phyloP scores from a whole-genome alignment of 1,284 basidiomycete genomes.

The Rhodotorula sp. region DNA sequence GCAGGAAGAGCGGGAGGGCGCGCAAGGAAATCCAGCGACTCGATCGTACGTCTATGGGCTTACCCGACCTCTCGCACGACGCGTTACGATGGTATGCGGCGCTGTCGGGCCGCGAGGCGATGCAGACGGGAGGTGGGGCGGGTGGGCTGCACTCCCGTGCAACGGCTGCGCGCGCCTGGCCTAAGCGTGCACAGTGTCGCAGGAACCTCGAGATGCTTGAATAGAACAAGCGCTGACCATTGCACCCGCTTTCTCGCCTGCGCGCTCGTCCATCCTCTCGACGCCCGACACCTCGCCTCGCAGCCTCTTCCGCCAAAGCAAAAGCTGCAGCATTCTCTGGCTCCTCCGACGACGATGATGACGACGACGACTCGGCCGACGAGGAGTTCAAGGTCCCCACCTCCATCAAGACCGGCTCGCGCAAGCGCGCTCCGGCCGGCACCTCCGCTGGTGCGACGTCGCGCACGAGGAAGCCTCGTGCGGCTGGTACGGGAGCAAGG shows the following conservation, averaged over 20 bases:
- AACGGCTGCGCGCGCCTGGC: no score
- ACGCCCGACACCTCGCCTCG: no score
- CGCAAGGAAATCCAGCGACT: constrained; percentile 20
- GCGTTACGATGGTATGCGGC: neutral
- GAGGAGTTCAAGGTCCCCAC: constrained; percentile 19
- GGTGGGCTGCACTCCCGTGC: neutral
- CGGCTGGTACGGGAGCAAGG: neutral
- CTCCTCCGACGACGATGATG: neutral
- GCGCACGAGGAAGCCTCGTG: neutral
- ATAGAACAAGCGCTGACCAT: neutral
- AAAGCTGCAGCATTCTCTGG: neutral
- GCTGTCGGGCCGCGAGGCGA: neutral
- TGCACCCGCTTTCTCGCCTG: no score
- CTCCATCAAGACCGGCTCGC: constrained; percentile 7
- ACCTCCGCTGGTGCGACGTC: neutral
- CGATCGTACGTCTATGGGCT: constrained; percentile 10
- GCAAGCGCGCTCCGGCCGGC: neutral
- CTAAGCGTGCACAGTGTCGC: neutral
- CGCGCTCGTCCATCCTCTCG: neutral
- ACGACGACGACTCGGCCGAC: constrained; percentile 4
- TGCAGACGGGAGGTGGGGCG: neutral
- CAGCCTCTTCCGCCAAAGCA: constrained; percentile 9
- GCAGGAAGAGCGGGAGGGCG: constrained; percentile 21
- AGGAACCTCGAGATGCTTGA: neutral
- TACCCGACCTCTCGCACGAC: neutral